These are phyloP conservation scores for Clausena lansium DNA, from an alignment of 345 rosid genomes.

Conservation along the genomic window DNA sequence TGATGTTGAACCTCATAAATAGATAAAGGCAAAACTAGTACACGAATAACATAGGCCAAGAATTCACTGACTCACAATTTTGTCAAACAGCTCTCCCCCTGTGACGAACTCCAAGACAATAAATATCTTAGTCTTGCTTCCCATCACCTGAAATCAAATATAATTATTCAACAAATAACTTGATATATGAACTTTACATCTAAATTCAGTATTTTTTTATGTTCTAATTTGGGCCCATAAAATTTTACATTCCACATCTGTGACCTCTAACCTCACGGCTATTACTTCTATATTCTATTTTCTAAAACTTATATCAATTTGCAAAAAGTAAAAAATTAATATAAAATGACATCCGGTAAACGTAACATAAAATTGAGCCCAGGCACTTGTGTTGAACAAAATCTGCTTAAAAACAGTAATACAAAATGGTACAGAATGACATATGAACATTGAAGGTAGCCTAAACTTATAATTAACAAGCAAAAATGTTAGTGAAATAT, in stretches of 20 bases:
- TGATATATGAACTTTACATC: not conserved
- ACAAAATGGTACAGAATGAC: not conserved
- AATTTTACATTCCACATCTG: not conserved
- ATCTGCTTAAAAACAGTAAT: not conserved
- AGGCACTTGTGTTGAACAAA: not conserved
- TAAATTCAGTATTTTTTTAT: not conserved
- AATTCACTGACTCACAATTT: conserved; percentile 52
- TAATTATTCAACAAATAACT: conserved; percentile 3
- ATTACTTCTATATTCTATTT: not conserved
- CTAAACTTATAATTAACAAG: not conserved
- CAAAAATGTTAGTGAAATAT: not conserved
- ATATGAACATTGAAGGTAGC: not conserved
- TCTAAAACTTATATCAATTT: not conserved
- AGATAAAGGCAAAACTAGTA: not conserved
- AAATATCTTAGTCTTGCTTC: conserved; percentile 71
- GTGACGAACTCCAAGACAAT: conserved; percentile 70
- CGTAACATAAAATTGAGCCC: not conserved
- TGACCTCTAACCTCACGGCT: not conserved
- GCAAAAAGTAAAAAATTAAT: not conserved
- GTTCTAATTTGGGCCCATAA: not conserved
- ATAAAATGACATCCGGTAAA: not conserved
- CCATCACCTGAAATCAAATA: conserved; percentile 55
- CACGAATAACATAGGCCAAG: not conserved
- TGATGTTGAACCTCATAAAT: not conserved
- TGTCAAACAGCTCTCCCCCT: conserved; percentile 83